Percentiles rank a stretch among this genome's conserved stretches.
Evolutionary conservation across 2,329 filamentous ascomycete genomes (phyloP).

Genomic region (Fonsecaea multimorphosa): DNA sequence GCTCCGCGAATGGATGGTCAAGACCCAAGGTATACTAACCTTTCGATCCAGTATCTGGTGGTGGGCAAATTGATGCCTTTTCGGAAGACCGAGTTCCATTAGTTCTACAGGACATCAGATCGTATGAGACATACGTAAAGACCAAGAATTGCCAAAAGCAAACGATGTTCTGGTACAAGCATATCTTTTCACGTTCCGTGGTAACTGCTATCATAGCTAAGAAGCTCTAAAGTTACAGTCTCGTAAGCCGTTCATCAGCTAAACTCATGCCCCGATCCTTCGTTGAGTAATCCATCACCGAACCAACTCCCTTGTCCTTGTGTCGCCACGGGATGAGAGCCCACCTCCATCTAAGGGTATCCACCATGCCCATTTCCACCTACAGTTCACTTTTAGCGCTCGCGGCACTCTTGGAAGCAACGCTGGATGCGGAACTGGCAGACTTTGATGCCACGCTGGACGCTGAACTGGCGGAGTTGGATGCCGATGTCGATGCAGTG

Average conservation of each 20-base stretch:
- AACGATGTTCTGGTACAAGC: conserved; percentile 9
- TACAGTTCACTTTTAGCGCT: conserved; percentile 36
- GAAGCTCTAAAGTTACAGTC: conserved; percentile 34
- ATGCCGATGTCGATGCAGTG: conserved; percentile 49
- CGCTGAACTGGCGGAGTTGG: conserved; percentile 34
- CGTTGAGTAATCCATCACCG: conserved; percentile 15
- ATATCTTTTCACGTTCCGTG: conserved; percentile 20
- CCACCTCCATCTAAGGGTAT: conserved; percentile 12
- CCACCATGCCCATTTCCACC: conserved; percentile 17
- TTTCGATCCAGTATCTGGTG: conserved; percentile 70
- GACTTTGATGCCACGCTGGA: conserved; percentile 31
- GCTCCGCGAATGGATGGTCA: too few relatives aligned
- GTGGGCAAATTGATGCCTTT: conserved; percentile 79
- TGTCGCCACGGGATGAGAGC: conserved; percentile 6
- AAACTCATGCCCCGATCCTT: conserved; percentile 13
- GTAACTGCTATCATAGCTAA: conserved; percentile 33
- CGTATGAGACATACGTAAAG: neutral
- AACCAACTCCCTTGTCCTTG: neutral
- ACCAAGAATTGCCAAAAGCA: neutral
- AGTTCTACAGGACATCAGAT: neutral
- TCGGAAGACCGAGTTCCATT: conserved; percentile 55
- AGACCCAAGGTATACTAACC: neutral
- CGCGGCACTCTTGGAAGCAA: conserved; percentile 30
- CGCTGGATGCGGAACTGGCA: conserved; percentile 34
- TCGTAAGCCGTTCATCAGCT: conserved; percentile 9